Conservation (phyloP, 768 basidiomycete genomes). For the Boletellus sp. region DNA sequence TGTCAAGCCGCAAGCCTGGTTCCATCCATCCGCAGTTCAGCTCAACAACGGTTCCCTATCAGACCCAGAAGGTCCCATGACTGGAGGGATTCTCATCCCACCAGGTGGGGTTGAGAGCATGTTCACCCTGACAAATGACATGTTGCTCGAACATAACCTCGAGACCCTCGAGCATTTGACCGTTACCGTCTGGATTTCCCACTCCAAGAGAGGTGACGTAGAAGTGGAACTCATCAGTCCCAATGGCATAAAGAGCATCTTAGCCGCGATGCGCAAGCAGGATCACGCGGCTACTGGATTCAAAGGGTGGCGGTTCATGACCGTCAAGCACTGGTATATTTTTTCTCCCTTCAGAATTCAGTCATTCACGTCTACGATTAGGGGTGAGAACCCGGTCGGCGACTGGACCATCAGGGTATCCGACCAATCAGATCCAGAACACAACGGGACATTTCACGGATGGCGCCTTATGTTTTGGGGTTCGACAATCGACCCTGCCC, state of each 20-base stretch:
- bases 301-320: constrained; percentile 98
- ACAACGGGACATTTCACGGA: constrained; percentile 71
- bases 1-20: constrained; percentile 94
- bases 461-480: constrained; percentile 97
- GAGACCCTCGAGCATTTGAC: constrained; percentile 91
- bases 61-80: constrained; percentile 42
- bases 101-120: constrained; percentile 60
- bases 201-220: constrained; percentile 82
- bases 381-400: constrained; percentile 91
- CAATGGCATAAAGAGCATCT: constrained; percentile 75
- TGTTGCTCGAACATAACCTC: constrained; percentile 71
- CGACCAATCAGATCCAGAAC: constrained; percentile 62
- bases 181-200: constrained; percentile 89
- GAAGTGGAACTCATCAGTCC: constrained; percentile 89
- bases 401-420: constrained; percentile 86
- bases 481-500: constrained; percentile 67
- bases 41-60: constrained; percentile 56
- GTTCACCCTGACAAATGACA: constrained; percentile 61
- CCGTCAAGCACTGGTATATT: constrained; percentile 89
- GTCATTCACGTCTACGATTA: constrained; percentile 32
- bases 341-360: not conserved
- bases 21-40: constrained; percentile 69
- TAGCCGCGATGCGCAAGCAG: constrained; percentile 65
- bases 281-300: constrained; percentile 71
- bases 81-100: constrained; percentile 65